Evolutionary conservation across 2,329 filamentous ascomycete genomes (phyloP), one percentile per base, ranked within the genome.

Genomic region (Teratosphaeria epicoccoides): DNA sequence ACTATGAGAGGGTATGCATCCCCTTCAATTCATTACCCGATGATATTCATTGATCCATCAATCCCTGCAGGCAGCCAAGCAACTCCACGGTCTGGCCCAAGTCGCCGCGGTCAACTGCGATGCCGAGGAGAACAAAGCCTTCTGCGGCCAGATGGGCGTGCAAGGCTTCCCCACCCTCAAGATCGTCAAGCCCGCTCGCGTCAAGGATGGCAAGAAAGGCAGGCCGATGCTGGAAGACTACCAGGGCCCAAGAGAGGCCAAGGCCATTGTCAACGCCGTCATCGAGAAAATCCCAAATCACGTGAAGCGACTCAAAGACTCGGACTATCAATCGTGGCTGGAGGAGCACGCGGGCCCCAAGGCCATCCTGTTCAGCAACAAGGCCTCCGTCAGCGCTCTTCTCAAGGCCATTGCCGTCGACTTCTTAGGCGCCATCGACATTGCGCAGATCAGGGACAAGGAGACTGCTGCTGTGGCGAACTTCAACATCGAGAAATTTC

Each of bases 151-250:
- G 59, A 87, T 96, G 80, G 91, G 89, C 51, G 81, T 98, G 5
- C 78, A 95, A 72, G 93, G 93, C 53, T 98, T 96, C 73, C 93
- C 93, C 0, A 97, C 93, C 0, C 76, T 98, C 58, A 98, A 98
- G 77, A 91, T 95, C 46, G 82, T 97, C 49, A 83, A 82, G 22
- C 93, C 93, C 0, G 82, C 85, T 57, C 88, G 88, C 73, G 7
- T 24, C 10, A 48, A 48, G 29, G 33, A 40, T 40, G 33, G 33
- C 33, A 94, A 90, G 70, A 72, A 79, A 26, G 84, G 85, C 52
- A 85, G 82, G 65, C 91, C 93, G 1, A 77, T 81, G 3, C 82
- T 97, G 6, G 89, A 96, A 68, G 90, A 96, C 66, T 98, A 98
- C 71, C 79, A 93, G 54, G 93, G 93, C 12, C 75, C 81, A 11